Base-by-base conservation (phyloP, 2,329 filamentous ascomycete species). In the Thielaviopsis musarum region DNA sequence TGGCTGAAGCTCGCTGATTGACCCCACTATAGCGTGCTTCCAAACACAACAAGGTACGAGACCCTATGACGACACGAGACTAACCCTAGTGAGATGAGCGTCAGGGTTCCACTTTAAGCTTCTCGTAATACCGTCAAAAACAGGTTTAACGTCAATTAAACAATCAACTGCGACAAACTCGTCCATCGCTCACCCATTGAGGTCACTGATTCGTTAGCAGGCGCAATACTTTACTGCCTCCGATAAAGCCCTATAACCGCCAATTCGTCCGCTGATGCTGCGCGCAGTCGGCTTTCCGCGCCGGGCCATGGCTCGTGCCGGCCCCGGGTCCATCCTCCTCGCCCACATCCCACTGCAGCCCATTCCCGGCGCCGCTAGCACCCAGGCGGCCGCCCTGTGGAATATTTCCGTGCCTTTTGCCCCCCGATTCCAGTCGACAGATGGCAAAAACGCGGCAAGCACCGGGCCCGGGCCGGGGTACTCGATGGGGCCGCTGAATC, bases 351-450 rank as follows among this genome's bases (percentile, higher is more conserved):
- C 51, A 24, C 51, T 22, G 5, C 49, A 58, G 51, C 28, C 51
- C 51, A 48, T 48, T 34, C 9, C 49, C 21, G 49, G 38, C 17
- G 15, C 45, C 15, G 28, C 19, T 6, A 21, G 49, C n/a, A 53
- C 51, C 12, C 49, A 58, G 22, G 34, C 51, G 15, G 52, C 57
- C 15, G 38, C 57, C 5, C 15, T 48, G 13, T 21, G 45, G 12
- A 15, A 15, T 21, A 12, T 51, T n/a, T 51, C 38, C 10, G 17
- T 26, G 22, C 17, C 30, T 12, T 17, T 34, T 5, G 2, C 21
- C 15, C 57, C 51, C 12, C 57, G 57, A 12, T 54, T 58, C 22
- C 57, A 58, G 15, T 58, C 57, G 34, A 58, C 51, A 5, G 38
- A 45, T 17, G 38, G 10, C n/a, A 30, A 54, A 9, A 48, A 54